Evolutionary conservation across 1,284 basidiomycete genomes (phyloP).

Genomic region (Xerocomus amazonicus): DNA sequence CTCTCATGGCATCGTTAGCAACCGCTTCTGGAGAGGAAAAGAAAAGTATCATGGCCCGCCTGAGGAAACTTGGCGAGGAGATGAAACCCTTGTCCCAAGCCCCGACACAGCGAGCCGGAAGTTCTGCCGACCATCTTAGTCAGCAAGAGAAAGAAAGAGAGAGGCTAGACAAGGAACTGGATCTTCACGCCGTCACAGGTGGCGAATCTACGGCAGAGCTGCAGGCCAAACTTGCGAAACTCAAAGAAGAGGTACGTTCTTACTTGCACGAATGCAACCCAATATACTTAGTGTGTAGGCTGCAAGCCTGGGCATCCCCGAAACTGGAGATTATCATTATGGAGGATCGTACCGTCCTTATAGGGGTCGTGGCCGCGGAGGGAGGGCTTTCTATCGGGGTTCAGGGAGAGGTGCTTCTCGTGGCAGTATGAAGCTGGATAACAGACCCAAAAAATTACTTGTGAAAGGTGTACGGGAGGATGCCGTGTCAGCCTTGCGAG

Average conservation of each 20-base stretch:
- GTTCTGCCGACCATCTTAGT: constrained; percentile 17
- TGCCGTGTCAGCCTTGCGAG: constrained; percentile 58
- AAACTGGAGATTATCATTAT: constrained; percentile 39
- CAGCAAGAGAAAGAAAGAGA: constrained; percentile 47
- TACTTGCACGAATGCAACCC: background rate
- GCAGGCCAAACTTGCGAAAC: constrained; percentile 74
- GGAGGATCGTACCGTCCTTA: constrained; percentile 57
- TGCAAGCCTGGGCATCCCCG: constrained; percentile 72
- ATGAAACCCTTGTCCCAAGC: constrained; percentile 52
- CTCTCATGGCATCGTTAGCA: constrained; percentile 70
- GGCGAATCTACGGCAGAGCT: constrained; percentile 69
- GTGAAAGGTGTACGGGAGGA: constrained; percentile 65
- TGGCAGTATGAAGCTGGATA: constrained; percentile 83
- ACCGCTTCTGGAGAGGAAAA: constrained; percentile 72
- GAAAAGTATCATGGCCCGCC: constrained; percentile 71
- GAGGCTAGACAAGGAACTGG: constrained; percentile 71
- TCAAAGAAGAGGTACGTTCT: constrained; percentile 73
- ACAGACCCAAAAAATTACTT: constrained; percentile 79
- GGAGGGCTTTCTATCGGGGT: constrained; percentile 56
- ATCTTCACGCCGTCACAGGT: constrained; percentile 47
- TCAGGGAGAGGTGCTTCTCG: constrained; percentile 62
- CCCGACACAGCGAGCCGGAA: constrained; percentile 24
- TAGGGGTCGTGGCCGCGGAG: constrained; percentile 69
- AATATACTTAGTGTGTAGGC: constrained; percentile 45
- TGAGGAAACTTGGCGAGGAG: constrained; percentile 80